Evolutionary conservation across 2,329 filamentous ascomycete species (phyloP).

Genomic region (Colletotrichum abscissum): DNA sequence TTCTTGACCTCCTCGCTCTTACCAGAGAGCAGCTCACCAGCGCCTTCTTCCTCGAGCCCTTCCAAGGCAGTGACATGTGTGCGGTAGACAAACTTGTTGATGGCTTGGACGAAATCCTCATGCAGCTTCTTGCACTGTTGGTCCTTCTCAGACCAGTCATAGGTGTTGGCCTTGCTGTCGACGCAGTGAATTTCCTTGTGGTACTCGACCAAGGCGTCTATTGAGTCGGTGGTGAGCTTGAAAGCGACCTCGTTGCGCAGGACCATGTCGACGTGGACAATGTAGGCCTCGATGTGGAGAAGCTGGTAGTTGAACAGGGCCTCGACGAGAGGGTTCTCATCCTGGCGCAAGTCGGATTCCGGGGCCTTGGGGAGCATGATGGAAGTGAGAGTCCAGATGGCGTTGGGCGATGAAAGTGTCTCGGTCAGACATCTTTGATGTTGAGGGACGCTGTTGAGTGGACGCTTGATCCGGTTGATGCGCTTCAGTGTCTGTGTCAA

Average conservation of each 20-base stretch:
- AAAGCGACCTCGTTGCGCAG: constrained; percentile 96
- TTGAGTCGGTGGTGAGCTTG: constrained; percentile 95
- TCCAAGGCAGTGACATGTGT: constrained; percentile 90
- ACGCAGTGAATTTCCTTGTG: constrained; percentile 96
- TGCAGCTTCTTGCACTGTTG: constrained; percentile 96
- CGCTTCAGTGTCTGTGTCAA: constrained; percentile 96
- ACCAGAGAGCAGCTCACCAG: constrained; percentile 90
- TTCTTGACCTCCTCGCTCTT: constrained; percentile 94
- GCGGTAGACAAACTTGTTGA: constrained; percentile 97
- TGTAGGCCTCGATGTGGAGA: constrained; percentile 94
- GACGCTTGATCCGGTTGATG: constrained; percentile 96
- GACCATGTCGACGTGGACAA: constrained; percentile 99
- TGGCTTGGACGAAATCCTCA: constrained; percentile 94
- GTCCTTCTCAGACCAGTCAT: constrained; percentile 97
- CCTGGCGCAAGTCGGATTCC: constrained; percentile 84
- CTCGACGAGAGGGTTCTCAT: constrained; percentile 85
- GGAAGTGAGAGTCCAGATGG: constrained; percentile 94
- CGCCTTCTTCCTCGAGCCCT: constrained; percentile 95
- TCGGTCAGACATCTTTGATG: constrained; percentile 96
- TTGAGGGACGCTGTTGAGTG: constrained; percentile 95
- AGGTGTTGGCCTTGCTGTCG: constrained; percentile 88
- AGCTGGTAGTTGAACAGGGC: constrained; percentile 93
- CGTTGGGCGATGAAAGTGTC: constrained; percentile 87
- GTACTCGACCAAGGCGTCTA: constrained; percentile 92
- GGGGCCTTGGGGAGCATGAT: constrained; percentile 93